Conservation (phyloP, 1,139 yeast species). For the Pichia cactophila region DNA sequence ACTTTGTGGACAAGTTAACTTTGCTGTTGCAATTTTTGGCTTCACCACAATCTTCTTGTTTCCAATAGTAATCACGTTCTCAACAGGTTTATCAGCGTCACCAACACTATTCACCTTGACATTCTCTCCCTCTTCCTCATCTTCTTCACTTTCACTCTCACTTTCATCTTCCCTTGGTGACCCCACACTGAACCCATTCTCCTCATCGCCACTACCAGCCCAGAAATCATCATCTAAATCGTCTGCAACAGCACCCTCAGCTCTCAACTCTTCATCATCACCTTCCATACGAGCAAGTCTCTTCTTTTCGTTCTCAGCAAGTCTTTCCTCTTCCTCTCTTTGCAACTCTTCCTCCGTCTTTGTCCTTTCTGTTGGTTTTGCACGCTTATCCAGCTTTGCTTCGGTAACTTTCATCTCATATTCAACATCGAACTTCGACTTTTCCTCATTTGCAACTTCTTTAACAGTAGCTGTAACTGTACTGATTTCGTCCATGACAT, state of each 20-base stretch:
- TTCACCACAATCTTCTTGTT: constrained; percentile 22
- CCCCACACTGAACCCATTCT: constrained; percentile 28
- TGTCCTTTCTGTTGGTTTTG: constrained; percentile 94
- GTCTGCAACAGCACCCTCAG: constrained; percentile 45
- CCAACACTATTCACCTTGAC: constrained; percentile 3
- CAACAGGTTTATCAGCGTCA: constrained; percentile 11
- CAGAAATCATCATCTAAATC: constrained; percentile 59
- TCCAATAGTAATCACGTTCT: constrained; percentile 27
- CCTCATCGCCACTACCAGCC: constrained; percentile 47
- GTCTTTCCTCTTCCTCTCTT: constrained; percentile 59
- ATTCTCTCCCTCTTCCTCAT: constrained; percentile 19
- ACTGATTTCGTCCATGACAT: constrained; percentile 57
- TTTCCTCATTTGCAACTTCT: constrained; percentile 24
- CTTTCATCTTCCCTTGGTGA: constrained; percentile 19
- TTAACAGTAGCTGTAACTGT: constrained; percentile 10
- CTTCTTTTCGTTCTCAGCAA: constrained; percentile 65
- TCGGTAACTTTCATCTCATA: constrained; percentile 78
- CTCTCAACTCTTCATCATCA: constrained; percentile 29
- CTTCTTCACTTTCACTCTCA: constrained; percentile 23
- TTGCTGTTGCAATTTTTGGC: constrained; percentile 11
- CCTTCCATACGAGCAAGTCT: constrained; percentile 85
- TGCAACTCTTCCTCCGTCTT: constrained; percentile 83
- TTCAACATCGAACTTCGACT: constrained; percentile 42
- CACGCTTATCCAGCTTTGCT: constrained; percentile 75
- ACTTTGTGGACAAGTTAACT: constrained; percentile 48